Conservation (phyloP, 2,329 filamentous ascomycete genomes). For the Phyllachora maydis region DNA sequence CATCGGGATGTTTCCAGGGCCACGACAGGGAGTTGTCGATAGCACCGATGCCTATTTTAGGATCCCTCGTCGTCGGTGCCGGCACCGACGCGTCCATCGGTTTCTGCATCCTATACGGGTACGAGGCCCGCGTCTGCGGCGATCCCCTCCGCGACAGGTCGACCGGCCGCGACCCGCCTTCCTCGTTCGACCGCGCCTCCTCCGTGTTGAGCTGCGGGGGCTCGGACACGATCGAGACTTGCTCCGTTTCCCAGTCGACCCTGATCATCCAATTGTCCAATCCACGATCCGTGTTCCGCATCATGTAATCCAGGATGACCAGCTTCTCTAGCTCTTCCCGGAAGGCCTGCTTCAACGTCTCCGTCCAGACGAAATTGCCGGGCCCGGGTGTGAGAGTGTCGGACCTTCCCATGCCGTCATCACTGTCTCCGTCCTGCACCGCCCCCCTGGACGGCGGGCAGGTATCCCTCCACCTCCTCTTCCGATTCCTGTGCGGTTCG, state of each 20-base stretch:
- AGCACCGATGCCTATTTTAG: conserved; percentile 62
- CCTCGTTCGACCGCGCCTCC: conserved; percentile 16
- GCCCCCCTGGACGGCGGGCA: conserved; percentile 44
- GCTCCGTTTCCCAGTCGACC: conserved; percentile 67
- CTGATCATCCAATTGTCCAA: conserved; percentile 99
- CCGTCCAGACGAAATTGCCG: conserved; percentile 65
- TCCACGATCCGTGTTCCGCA: conserved; percentile 94
- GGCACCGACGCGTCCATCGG: conserved; percentile 59
- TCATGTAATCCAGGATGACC: conserved; percentile 95
- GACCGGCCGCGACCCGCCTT: conserved; percentile 41
- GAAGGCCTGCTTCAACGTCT: conserved; percentile 73
- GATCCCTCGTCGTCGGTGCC: conserved; percentile 18
- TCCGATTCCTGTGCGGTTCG: conserved; percentile 45
- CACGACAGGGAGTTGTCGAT: conserved; percentile 97
- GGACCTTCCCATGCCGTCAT: conserved; percentile 13
- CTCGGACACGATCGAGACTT: conserved; percentile 72
- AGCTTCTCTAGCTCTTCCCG: conserved; percentile 91
- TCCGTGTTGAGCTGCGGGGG: conserved; percentile 49
- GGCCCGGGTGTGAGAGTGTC: conserved; percentile 18
- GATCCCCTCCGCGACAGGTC: conserved; percentile 21
- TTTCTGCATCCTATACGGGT: conserved; percentile 59
- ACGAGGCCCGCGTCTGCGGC: conserved; percentile 21
- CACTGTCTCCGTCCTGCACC: conserved; percentile 40
- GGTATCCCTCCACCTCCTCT: conserved; percentile 58
- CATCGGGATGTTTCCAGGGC: conserved; percentile 98